A percentile compares a stretch with the other conserved stretches of the same genome.
phyloP scores from a whole-genome alignment of 345 rosid genomes.

The Arabidopsis suecica region DNA sequence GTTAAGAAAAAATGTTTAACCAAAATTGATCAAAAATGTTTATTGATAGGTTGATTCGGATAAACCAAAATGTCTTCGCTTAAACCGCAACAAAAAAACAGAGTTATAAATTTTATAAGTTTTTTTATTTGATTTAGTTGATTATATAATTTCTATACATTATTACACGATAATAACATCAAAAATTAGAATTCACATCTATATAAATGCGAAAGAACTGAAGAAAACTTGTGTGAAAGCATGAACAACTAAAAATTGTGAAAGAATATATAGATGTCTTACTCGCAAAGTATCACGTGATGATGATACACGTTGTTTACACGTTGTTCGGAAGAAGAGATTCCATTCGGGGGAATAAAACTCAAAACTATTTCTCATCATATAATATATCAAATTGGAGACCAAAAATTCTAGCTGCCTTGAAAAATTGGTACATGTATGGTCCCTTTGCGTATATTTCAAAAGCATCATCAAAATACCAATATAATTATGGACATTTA shows the following conservation, averaged over 20 bases:
- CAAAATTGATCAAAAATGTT: neutral
- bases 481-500: slow-evolving; percentile 3
- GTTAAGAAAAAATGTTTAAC: neutral
- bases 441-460: slow-evolving; percentile 20
- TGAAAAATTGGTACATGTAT: slow-evolving; percentile 9
- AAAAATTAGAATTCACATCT: neutral
- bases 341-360: slow-evolving; percentile 19
- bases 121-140: neutral
- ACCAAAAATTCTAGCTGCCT: slow-evolving; percentile 26
- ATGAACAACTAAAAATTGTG: neutral
- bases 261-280: slow-evolving; percentile 13
- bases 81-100: neutral
- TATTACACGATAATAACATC: neutral
- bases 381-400: slow-evolving; percentile 23
- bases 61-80: neutral
- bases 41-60: neutral
- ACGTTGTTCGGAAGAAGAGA: slow-evolving; percentile 1
- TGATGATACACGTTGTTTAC: slow-evolving; percentile 34
- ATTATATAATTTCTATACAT: neutral
- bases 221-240: slow-evolving; percentile 2
- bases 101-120: neutral
- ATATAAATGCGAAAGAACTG: neutral
- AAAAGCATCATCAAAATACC: slow-evolving; percentile 15
- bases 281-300: slow-evolving; percentile 42
- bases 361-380: slow-evolving; percentile 23